These are phyloP conservation scores for Cladosporium oxysporum DNA, from an alignment of 2,329 filamentous ascomycete genomes.

Conservation along the genomic window DNA sequence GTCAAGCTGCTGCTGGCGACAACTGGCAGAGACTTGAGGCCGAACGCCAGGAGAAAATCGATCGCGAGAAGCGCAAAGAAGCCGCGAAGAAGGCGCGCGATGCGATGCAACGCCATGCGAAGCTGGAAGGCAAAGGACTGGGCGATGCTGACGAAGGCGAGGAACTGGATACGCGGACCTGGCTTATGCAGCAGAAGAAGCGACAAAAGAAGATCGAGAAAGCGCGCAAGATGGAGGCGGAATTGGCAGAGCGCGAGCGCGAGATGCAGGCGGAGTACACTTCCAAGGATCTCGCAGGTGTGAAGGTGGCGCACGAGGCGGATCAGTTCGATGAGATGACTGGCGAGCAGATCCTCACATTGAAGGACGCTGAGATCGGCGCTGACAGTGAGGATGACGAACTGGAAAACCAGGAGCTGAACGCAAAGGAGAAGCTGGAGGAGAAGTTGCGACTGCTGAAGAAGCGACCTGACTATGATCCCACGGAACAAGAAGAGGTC, in stretches of 20 bases:
- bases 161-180: constrained; percentile 73
- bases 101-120: constrained; percentile 70
- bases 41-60: constrained; percentile 70
- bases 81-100: constrained; percentile 88
- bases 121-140: constrained; percentile 79
- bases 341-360: constrained; percentile 83
- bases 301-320: constrained; percentile 88
- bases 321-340: constrained; percentile 73
- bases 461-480: constrained; percentile 85
- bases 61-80: constrained; percentile 76
- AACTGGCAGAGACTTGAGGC: constrained; percentile 73
- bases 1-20: constrained; percentile 70
- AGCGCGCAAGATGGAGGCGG: constrained; percentile 69
- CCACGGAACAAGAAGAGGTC: constrained; percentile 68
- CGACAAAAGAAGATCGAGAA: constrained; percentile 85
- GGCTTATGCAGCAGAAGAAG: constrained; percentile 89
- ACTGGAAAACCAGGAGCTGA: constrained; percentile 73
- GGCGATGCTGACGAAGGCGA: constrained; percentile 70
- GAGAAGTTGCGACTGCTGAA: constrained; percentile 86
- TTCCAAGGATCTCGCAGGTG: constrained; percentile 80
- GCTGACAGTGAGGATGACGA: constrained; percentile 78
- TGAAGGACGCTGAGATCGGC: constrained; percentile 90
- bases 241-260: constrained; percentile 69
- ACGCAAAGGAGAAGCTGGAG: constrained; percentile 69
- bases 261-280: constrained; percentile 78